Percentiles rank a stretch among this genome's conserved stretches.
These are phyloP conservation scores for Helminthosporium solani DNA, from an alignment of 2,329 filamentous ascomycete species.

Conservation along the genomic window DNA sequence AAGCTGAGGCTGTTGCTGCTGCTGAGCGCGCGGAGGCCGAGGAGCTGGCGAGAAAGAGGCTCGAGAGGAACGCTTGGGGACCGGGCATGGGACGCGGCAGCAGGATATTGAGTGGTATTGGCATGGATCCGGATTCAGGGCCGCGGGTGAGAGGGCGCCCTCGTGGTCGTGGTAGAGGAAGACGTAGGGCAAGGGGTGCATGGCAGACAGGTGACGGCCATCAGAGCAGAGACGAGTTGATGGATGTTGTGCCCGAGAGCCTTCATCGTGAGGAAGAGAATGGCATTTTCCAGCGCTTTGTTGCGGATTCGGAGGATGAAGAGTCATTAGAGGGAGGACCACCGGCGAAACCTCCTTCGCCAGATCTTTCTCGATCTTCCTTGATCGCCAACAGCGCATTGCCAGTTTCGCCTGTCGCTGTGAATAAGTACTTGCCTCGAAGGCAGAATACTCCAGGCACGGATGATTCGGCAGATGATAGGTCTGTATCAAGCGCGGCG, in stretches of 20 bases:
- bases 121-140: slow-evolving; percentile 7
- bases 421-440: slow-evolving; percentile 6
- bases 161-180: background rate
- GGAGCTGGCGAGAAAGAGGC: slow-evolving; percentile 16
- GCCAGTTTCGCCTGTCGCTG: slow-evolving; percentile 18
- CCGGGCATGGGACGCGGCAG: slow-evolving; percentile 11
- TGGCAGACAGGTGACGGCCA: slow-evolving; percentile 20
- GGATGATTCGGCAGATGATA: slow-evolving; percentile 3
- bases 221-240: background rate
- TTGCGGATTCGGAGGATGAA: slow-evolving; percentile 15
- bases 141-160: background rate
- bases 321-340: slow-evolving; percentile 2
- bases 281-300: slow-evolving; percentile 8
- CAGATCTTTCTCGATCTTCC: slow-evolving; percentile 26
- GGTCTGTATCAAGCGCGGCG: slow-evolving; percentile 15
- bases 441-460: no score
- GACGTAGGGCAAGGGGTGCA: slow-evolving; percentile 17
- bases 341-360: slow-evolving; percentile 14
- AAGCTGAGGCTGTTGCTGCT: slow-evolving; percentile 28
- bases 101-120: slow-evolving; percentile 12
- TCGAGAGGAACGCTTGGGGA: slow-evolving; percentile 28
- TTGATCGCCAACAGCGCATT: slow-evolving; percentile 37
- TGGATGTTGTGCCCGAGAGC: background rate
- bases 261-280: slow-evolving; percentile 4
- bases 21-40: slow-evolving; percentile 22